Conservation (phyloP, 495 filamentous ascomycete genomes). For the Neohortaea acidophila region DNA sequence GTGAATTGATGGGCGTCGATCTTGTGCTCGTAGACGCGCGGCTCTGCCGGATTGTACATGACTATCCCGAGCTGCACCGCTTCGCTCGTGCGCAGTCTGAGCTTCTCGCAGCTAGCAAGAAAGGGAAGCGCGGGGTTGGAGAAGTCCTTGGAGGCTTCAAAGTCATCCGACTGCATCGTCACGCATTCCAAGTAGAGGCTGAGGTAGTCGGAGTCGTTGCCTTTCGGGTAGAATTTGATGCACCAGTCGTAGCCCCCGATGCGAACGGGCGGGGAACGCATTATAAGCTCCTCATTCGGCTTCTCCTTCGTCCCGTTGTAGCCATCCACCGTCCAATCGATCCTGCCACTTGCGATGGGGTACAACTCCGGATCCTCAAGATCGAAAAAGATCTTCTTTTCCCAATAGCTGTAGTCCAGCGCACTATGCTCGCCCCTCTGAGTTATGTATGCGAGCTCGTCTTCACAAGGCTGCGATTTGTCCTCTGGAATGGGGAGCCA, state of each 20-base stretch:
- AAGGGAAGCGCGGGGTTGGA: constrained; percentile 22
- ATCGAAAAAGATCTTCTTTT: constrained; percentile 39
- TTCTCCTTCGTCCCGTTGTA: constrained; percentile 47
- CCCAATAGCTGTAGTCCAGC: constrained; percentile 44
- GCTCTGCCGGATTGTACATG: constrained; percentile 51
- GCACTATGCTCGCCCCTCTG: constrained; percentile 36
- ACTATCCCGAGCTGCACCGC: constrained; percentile 49
- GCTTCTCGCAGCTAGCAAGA: constrained; percentile 3
- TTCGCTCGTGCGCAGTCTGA: constrained; percentile 23
- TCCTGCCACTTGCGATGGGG: constrained; percentile 36
- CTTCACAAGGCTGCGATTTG: constrained; percentile 39
- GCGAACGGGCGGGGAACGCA: constrained; percentile 42
- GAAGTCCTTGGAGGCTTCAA: constrained; percentile 27
- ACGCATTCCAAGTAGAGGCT: constrained; percentile 53
- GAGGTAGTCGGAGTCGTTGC: constrained; percentile 46
- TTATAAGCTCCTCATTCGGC: constrained; percentile 42
- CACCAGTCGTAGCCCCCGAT: constrained; percentile 53
- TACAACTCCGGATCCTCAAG: constrained; percentile 47
- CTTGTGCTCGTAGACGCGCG: constrained; percentile 42
- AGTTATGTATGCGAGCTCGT: constrained; percentile 46
- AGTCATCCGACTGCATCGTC: constrained; percentile 30
- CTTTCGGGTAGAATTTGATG: constrained; percentile 53
- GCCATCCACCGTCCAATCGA: constrained; percentile 45
- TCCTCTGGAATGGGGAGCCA: constrained; percentile 35
- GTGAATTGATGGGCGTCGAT: constrained; percentile 46